Conservation (phyloP, 1,284 basidiomycete genomes). For the Lignosus rhinocerotis region DNA sequence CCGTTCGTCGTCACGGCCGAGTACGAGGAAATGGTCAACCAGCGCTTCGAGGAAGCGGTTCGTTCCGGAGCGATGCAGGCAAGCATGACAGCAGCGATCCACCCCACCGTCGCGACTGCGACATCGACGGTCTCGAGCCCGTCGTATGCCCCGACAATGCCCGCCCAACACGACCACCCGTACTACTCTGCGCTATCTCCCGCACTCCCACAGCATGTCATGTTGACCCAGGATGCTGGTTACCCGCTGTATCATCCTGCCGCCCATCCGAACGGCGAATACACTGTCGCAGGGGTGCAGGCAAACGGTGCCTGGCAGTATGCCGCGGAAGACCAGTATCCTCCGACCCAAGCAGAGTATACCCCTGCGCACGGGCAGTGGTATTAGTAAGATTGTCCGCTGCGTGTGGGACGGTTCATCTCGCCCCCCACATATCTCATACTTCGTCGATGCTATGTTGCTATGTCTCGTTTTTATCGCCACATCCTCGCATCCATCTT, state of each 20-base stretch:
- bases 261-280: background rate
- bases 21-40: conserved; percentile 33
- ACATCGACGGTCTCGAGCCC: background rate
- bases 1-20: conserved; percentile 35
- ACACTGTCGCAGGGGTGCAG: background rate
- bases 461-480: conserved; percentile 5
- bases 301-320: conserved; percentile 12
- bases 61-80: conserved; percentile 32
- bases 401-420: background rate
- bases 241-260: conserved; percentile 7
- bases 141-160: background rate
- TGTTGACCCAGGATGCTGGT: background rate
- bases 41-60: conserved; percentile 30
- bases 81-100: conserved; percentile 22
- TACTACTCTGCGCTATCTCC: conserved; percentile 2
- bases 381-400: conserved; percentile 12
- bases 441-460: conserved; percentile 11
- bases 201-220: background rate
- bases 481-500: background rate
- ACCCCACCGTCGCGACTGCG: conserved; percentile 1
- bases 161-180: background rate
- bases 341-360: conserved; percentile 9
- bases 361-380: conserved; percentile 9
- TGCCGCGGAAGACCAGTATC: conserved; percentile 1
- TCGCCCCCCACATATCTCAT: background rate